These are phyloP conservation scores for Talaromyces funiculosus DNA, from an alignment of 2,329 filamentous ascomycete genomes.

Conservation along the genomic window DNA sequence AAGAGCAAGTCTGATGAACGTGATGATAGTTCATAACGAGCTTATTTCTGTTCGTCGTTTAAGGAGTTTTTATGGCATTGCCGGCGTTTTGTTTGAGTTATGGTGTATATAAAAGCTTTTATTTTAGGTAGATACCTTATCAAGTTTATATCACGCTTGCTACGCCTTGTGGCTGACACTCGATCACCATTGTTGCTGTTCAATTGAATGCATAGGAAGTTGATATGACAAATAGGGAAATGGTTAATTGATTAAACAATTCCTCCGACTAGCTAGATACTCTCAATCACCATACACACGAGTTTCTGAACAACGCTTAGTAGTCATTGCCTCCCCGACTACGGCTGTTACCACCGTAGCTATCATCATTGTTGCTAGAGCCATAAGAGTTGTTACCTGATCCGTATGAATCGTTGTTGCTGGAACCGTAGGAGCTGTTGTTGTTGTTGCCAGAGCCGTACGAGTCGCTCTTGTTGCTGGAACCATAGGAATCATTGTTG, in stretches of 20 bases:
- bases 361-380: background rate
- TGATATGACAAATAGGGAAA: background rate
- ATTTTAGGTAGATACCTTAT: slow-evolving; percentile 9
- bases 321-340: background rate
- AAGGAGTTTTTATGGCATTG: slow-evolving; percentile 3
- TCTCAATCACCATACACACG: background rate
- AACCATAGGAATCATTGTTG: background rate
- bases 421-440: background rate
- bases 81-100: slow-evolving; percentile 1
- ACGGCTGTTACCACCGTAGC: background rate
- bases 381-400: background rate
- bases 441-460: background rate
- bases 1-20: slow-evolving; percentile 27
- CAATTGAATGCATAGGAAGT: background rate
- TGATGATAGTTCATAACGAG: slow-evolving; percentile 4
- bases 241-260: background rate
- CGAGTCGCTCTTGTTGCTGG: background rate
- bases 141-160: background rate
- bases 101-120: slow-evolving; percentile 8
- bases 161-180: background rate
- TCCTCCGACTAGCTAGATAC: background rate
- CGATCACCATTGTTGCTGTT: background rate
- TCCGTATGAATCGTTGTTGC: slow-evolving; percentile 1
- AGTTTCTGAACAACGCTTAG: background rate
- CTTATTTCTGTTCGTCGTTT: background rate